Conservation (phyloP, 2,329 filamentous ascomycete species). For the Tolypocladium tundrense region DNA sequence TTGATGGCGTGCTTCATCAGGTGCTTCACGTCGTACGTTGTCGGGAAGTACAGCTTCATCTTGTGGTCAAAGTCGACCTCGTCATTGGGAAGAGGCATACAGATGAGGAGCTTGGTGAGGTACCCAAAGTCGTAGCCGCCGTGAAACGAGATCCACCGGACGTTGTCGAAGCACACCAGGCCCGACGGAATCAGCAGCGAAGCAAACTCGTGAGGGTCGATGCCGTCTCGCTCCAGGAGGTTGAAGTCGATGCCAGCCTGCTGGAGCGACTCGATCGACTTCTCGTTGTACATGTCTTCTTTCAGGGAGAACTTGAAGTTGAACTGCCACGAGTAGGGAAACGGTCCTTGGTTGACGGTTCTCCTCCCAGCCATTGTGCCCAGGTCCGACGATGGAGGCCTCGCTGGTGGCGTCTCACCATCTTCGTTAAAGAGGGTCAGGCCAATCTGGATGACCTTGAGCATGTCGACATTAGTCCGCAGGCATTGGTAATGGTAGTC, state of each 20-base stretch:
- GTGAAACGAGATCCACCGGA: constrained; percentile 96
- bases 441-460: constrained; percentile 95
- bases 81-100: constrained; percentile 73
- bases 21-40: constrained; percentile 92
- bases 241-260: constrained; percentile 89
- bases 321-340: constrained; percentile 95
- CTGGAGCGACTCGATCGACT: constrained; percentile 83
- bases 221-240: constrained; percentile 75
- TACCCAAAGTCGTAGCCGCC: constrained; percentile 98
- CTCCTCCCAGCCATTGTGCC: constrained; percentile 26
- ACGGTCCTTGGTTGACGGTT: constrained; percentile 34
- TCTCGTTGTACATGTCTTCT: constrained; percentile 95
- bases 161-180: constrained; percentile 74
- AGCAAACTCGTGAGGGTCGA: constrained; percentile 82
- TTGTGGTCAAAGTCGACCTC: constrained; percentile 82
- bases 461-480: constrained; percentile 90
- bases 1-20: constrained; percentile 83
- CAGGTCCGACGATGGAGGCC: constrained; percentile 40
- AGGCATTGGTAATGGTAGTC: constrained; percentile 99
- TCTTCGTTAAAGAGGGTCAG: constrained; percentile 88
- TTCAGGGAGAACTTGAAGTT: constrained; percentile 96
- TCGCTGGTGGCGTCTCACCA: constrained; percentile 72
- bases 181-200: constrained; percentile 85
- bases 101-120: constrained; percentile 84
- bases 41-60: constrained; percentile 88